Evolutionary conservation across 768 basidiomycete genomes (phyloP), one percentile per base, ranked within the genome.

Genomic region (Vishniacozyma victoriae): DNA sequence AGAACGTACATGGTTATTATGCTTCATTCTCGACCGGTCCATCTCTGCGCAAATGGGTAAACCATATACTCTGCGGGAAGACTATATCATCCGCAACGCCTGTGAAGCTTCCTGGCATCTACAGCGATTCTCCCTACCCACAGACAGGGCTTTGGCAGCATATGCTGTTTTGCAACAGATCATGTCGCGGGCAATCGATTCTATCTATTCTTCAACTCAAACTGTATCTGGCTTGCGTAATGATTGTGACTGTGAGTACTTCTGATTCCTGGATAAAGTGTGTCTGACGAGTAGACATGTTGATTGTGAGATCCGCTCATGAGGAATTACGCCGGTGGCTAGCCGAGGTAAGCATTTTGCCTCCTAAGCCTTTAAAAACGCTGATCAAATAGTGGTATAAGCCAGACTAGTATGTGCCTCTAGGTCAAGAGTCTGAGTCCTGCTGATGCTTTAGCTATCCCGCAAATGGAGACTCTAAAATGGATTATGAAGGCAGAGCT

Each of bases 21-120:
- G 87, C 67, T 90, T 84, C 74, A 87, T 87, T 64, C 77, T 95
- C 26, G 92, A 96, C 69, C 78, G 89, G 53, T 93, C 90, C 60
- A 79, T 85, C 50, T 87, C 89, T 58, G 87, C 92, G 0, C 91
- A 90, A 67, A 89, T 96, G 89, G 92, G 92, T 36, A 96, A 95
- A 73, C 93, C 93, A 3, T 82, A 87, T 65, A 82, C 84, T 2
- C 84, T 96, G 57, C 83, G 85, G 67, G 93, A 96, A 73, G 93
- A 99, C 70, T 88, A 79, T 63, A 86, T 96, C 65, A 88, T 96
- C 59, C 83, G 91, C 1, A 84, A 87, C 71, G 64, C 63, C 14
- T 69, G 63, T 37, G 82, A 84, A 14, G 70, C 76, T 20, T 76
- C 78, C 29, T 99, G 90, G 89, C 82, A 79, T 60, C 76, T 76